Conservation (phyloP, 371 early-diverging fungal genomes). For the Mucor indicus region DNA sequence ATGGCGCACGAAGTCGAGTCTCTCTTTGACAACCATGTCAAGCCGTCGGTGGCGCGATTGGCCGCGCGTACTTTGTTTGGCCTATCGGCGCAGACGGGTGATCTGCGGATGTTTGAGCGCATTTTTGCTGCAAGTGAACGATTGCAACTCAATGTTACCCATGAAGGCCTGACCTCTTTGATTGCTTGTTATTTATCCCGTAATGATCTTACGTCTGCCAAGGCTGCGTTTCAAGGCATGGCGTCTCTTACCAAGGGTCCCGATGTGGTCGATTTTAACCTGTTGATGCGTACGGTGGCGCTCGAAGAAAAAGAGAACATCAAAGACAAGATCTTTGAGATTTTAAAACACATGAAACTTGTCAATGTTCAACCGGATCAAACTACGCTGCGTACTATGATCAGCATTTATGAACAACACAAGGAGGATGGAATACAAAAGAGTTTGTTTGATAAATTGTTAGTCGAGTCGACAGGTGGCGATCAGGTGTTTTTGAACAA, state of each 20-base stretch:
- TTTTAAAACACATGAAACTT: slow-evolving; percentile 36
- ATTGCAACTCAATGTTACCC: slow-evolving; percentile 12
- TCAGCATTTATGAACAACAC: slow-evolving; percentile 14
- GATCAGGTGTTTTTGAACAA: slow-evolving; percentile 40
- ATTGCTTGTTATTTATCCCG: slow-evolving; percentile 28
- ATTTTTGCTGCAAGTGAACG: slow-evolving; percentile 11
- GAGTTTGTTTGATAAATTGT: slow-evolving; percentile 17
- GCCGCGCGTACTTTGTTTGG: slow-evolving; percentile 16
- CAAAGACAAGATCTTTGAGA: slow-evolving; percentile 28
- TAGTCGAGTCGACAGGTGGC: slow-evolving; percentile 7
- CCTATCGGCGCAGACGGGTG: slow-evolving; percentile 33
- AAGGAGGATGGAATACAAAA: slow-evolving; percentile 14
- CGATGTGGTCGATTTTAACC: slow-evolving; percentile 42
- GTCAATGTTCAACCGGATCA: slow-evolving; percentile 28
- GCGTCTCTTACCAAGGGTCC: slow-evolving; percentile 24
- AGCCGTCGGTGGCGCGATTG: slow-evolving; percentile 2
- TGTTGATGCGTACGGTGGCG: slow-evolving; percentile 29
- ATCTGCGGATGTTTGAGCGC: slow-evolving; percentile 19
- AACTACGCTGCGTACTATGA: slow-evolving; percentile 33
- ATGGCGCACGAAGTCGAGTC: slow-evolving; percentile 15
- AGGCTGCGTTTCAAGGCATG: slow-evolving; percentile 24
- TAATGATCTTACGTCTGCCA: slow-evolving; percentile 21
- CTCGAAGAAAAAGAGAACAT: slow-evolving; percentile 8
- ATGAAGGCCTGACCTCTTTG: slow-evolving; percentile 27
- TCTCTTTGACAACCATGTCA: neutral